Base-by-base conservation (phyloP, 768 basidiomycete genomes). In the Boletus rubroflammeus region DNA sequence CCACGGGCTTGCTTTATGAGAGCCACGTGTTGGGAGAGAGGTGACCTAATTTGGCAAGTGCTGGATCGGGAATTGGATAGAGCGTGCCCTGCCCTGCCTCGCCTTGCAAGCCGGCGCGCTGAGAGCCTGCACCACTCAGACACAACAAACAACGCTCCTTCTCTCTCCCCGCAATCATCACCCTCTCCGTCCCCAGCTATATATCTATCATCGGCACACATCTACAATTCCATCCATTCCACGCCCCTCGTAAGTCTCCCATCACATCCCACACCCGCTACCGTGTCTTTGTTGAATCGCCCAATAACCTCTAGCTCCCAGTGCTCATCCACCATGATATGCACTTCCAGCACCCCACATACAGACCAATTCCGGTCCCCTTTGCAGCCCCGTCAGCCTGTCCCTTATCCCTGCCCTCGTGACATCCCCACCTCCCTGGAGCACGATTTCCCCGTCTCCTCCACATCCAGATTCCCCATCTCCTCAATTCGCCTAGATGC, bases 401-500 rank as follows among this genome's bases (percentile, higher is more conserved):
- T 47, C 19, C 46, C 50, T 40, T 54, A 57, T 61, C 48, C 61
- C 48, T 9, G 44, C 47, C 25, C 59, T 25, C 61, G 50, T 34
- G 55, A 55, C 62, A 47, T 34, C 38, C 53, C 52, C 0, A 3
- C 58, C 38, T 43, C 59, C 48, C n/a, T 67, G 34, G 57, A 67
- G 35, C 53, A 53, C 54, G 66, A 58, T 40, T 69, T 67, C 50
- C 58, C 65, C 50, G 50, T 64, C 47, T 54, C 47, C 36, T 46
- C 56, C 52, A 35, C 50, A 49, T 57, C 58, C 54, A 65, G 68
- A 48, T 78, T 72, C 49, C 72, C 73, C 50, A 67, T 67, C 55
- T 78, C 76, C 26, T 70, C 72, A 46, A 43, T 73, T 43, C 78
- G 78, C 39, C 67, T 62, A 56, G 66, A 65, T 41, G 64, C 63